Evolutionary conservation across 371 early-diverging fungal genomes (phyloP), one percentile per base, ranked within the genome.

Genomic region (Racocetra persica): DNA sequence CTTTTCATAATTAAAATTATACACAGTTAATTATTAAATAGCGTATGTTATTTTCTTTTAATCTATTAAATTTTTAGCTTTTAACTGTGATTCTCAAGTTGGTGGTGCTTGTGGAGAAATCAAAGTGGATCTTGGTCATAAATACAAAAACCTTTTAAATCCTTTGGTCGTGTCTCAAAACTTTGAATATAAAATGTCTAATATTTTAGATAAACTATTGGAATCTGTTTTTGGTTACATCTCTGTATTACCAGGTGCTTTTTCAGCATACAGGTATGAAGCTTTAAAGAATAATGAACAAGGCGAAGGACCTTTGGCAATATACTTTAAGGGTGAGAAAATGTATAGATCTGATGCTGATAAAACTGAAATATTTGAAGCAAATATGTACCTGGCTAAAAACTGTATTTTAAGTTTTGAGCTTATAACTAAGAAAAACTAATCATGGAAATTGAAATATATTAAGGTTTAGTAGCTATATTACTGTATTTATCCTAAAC

Each of bases 171-270:
- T 97, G 3, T 92, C 96, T 13, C 98, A 98, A 84, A 97, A 98
- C 86, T 98, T 98, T 88, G 98, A 94, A 86, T 98, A 97, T 90
- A 97, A 97, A 84, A 96, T 98, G 93, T 94, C 94, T 81, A 98
- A 98, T 84, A 98, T 98, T 84, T 88, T 98, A 18, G 98, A 98
- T 88, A 98, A 98, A 87, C 98, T 98, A 1, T 88, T 98, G 20
- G 98, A 98, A 87, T 95, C 96, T 7, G 94, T 96, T 22, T 96
- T 96, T 89, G 98, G 98, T n/a, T 97, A 96, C 84, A 98, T 98
- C 84, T 94, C 96, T 1, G 98, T 98, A 74, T 89, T 97, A 52
- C 97, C 97, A 14, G 98, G 98, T 80, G 98, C 98, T n/a, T 98
- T 98, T 86, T 96, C 96, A 0, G 98, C 98, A 14, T 98, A 98